Evolutionary conservation across 78 protist species (phyloP).

Genomic region (Chrysochromulina tobinii): DNA sequence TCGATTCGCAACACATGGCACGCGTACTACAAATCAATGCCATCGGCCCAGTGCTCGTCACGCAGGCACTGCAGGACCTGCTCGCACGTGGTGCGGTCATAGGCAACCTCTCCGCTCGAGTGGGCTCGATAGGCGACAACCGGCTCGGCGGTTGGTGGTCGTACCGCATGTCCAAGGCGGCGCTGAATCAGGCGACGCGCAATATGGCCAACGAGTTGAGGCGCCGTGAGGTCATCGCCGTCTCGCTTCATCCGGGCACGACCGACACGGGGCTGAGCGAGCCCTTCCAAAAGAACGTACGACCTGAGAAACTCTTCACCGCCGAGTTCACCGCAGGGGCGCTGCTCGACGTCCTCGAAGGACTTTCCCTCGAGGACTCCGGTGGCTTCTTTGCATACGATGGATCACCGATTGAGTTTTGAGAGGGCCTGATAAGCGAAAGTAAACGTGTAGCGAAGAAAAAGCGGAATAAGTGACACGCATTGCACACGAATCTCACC

Average conservation of each 20-base stretch:
- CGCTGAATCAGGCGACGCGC: background rate
- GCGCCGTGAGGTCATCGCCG: background rate
- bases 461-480: too few species aligned
- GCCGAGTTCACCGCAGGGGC: background rate
- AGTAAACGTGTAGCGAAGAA: too few species aligned
- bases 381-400: background rate
- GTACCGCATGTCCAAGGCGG: conserved; percentile 30
- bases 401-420: background rate
- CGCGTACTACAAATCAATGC: background rate
- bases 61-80: background rate
- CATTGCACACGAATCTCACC: too few species aligned
- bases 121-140: conserved; percentile 22
- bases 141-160: conserved; percentile 29
- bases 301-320: background rate
- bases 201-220: background rate
- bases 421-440: background rate
- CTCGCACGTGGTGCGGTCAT: background rate
- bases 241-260: conserved; percentile 32
- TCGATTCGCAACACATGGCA: background rate
- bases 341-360: background rate
- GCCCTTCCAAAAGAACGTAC: background rate
- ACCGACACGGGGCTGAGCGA: background rate
- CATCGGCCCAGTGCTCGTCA: background rate
- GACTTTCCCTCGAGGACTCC: background rate
- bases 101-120: conserved; percentile 2